Conservation (phyloP, 306 rosid species). For the Cicer chorassanicum region DNA sequence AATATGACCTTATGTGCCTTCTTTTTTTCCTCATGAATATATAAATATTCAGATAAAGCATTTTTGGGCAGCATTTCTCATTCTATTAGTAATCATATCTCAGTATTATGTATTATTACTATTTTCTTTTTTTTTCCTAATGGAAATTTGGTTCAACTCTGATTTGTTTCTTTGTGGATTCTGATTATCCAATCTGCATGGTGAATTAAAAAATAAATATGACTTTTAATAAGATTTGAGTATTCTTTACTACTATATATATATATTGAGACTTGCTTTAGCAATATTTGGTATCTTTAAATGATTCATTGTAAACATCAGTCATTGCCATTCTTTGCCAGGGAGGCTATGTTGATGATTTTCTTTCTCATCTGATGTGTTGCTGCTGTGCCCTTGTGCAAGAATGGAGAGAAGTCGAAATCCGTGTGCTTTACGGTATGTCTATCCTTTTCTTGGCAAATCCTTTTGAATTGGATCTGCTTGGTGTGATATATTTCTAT, state of each 20-base stretch:
- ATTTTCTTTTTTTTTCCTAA: background rate
- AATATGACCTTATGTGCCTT: background rate
- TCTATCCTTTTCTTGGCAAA: background rate
- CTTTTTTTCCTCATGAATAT: background rate
- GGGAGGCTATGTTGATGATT: conserved; percentile 94
- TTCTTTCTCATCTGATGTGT: conserved; percentile 96
- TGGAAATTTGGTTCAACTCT: conserved; percentile 1
- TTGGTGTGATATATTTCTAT: conserved; percentile 15
- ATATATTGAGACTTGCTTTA: conserved; percentile 3
- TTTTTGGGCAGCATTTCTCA: background rate
- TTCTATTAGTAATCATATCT: conserved; percentile 3
- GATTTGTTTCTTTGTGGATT: background rate
- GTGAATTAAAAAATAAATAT: background rate
- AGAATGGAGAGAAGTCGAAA: conserved; percentile 97
- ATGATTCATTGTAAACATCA: conserved; percentile 1
- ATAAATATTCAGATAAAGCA: conserved; percentile 4
- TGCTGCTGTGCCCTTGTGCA: conserved; percentile 98
- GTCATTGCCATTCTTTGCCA: conserved; percentile 46
- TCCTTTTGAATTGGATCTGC: conserved; percentile 8
- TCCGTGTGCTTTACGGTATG: conserved; percentile 70
- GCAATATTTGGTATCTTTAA: conserved; percentile 22
- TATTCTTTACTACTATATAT: background rate
- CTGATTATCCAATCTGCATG: background rate
- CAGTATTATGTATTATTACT: background rate
- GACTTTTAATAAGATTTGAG: background rate